Base-by-base conservation (phyloP, 257 asterid species). In the Solanum medicagineum region DNA sequence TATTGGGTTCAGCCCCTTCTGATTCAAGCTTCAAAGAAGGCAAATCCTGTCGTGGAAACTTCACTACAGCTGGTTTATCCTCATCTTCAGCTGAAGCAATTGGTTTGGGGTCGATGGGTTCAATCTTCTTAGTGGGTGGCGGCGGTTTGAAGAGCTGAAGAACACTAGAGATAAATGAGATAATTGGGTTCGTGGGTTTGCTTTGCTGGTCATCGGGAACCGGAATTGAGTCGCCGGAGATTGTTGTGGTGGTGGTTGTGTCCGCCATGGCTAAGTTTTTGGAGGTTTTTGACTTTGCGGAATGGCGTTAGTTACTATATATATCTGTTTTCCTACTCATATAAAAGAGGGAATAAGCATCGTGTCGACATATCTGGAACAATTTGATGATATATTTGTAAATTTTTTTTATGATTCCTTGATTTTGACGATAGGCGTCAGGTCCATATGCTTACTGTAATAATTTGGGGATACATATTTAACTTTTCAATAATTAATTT, bases 1-100 rank as follows among this genome's bases (percentile, higher is more conserved):
- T 90, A 29, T 84, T 87, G 85, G 81, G 87, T 42, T 90, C 95
- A 87, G 88, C 87, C 68, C 84, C 94, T 24, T 89, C 94, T 16
- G 90, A 81, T 87, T 94, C 93, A 80, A 94, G 86, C 87, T 91
- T 92, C 91, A 94, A 17, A 65, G 92, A 87, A 85, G 88, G 87
- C 51, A 85, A 82, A 32, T 62, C 84, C 88, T 85, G 92, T 86
- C 44, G 86, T 47, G 95, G 94, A n/a, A 89, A 88, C 68, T 84
- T 87, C 79, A 91, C 93, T n/a, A 85, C 26, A 26, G 66, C 65
- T 14, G 92, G 71, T 13, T 87, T 88, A 7, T 56, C 65, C 44
- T 85, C 90, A 10, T 90, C 85, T 51, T 68, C 88, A 68, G 16
- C 87, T 32, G 70, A 29, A 10, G 85, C 87, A 55, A 54, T 81